Evolutionary conservation across 148 eudicot species (phyloP), one percentile per base, ranked within the genome.

Genomic region (Camellia lanceoleosa): DNA sequence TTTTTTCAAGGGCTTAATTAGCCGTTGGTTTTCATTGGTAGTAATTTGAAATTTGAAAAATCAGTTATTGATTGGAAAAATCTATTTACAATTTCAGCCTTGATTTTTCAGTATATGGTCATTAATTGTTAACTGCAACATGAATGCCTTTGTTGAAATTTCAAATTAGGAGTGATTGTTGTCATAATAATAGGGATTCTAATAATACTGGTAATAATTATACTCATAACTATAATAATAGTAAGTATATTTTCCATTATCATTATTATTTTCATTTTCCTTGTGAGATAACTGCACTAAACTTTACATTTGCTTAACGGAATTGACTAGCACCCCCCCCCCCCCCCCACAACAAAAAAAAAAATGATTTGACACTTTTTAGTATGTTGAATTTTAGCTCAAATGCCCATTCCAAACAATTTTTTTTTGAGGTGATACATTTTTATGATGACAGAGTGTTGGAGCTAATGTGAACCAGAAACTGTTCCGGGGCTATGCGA

Each of bases 401-500:
- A 12, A 10, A 61, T 30, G 1, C 38, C 38, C 15, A 18, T 13
- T 15, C 43, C 63, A 10, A 30, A 30, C 49, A 20, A 65, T 11
- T 16, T 46, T 76, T 46, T 76, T 9, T 2, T 43, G 19, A 63
- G 49, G 42, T 79, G 70, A 30, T 56, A 65, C 42, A 41, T n/a
- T 68, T 83, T 49, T 49, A 79, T 23, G 44, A 80, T 72, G 30
- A 82, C 87, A 92, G 96, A 83, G 88, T 80, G 74, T 81, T 62
- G 91, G 90, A 74, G 93, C 96, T 1, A 86, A 89, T 78, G 87
- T 86, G 69, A 92, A 90, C 84, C 85, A 90, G 80, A 90, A 88
- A 80, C 78, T 92, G 68, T 92, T 92, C 84, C 88, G 91, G 65
- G 96, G 96, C 55, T 90, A 86, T 82, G 93, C 93, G 30, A 85